Conservation (phyloP, 2,329 filamentous ascomycete species). For the Boeremia lycopersici region DNA sequence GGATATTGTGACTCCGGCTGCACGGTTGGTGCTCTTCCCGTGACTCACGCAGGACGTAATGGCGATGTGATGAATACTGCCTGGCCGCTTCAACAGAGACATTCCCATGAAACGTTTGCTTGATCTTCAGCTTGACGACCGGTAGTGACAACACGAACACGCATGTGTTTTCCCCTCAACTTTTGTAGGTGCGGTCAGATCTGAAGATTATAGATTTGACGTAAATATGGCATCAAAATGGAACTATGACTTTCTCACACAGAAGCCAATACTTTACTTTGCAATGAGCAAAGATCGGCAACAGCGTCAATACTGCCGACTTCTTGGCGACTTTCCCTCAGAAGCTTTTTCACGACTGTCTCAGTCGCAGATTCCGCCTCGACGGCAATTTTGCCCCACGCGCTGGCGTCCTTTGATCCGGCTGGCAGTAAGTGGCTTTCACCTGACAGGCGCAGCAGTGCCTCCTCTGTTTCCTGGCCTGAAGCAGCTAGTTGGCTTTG, state of each 20-base stretch:
- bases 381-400: conserved; percentile 34
- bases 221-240: too few relatives aligned
- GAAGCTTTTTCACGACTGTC: conserved; percentile 22
- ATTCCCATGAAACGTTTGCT: too few relatives aligned
- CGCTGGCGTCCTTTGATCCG: conserved; percentile 32
- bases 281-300: conserved; percentile 38
- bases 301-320: conserved; percentile 32
- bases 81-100: too few relatives aligned
- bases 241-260: background rate
- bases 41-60: too few relatives aligned
- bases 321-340: conserved; percentile 33
- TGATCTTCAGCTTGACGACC: too few relatives aligned
- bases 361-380: conserved; percentile 30
- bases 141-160: too few relatives aligned
- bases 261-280: conserved; percentile 29
- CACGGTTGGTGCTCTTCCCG: too few relatives aligned
- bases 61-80: too few relatives aligned
- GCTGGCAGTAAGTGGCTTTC: conserved; percentile 48
- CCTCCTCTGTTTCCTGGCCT: conserved; percentile 37
- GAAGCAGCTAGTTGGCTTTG: conserved; percentile 38
- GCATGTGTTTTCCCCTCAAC: background rate
- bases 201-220: too few relatives aligned
- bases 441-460: conserved; percentile 42
- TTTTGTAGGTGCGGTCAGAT: background rate
- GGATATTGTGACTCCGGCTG: too few relatives aligned